Evolutionary conservation across 2,329 filamentous ascomycete species (phyloP).

Genomic region (Colletotrichum karsti): DNA sequence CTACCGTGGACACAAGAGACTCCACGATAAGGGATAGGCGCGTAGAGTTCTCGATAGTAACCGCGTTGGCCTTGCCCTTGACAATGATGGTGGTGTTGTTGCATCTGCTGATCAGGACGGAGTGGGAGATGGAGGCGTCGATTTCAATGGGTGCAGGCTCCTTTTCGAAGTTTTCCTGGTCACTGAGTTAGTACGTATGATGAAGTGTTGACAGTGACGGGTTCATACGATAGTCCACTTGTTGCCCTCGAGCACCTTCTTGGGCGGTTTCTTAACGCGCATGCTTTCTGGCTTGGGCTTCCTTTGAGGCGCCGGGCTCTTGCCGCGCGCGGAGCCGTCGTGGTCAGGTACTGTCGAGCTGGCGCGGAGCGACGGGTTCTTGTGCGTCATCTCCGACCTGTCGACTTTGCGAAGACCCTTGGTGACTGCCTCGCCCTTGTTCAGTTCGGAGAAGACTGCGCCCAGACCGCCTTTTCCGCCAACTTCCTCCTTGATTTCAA

Average conservation of each 20-base stretch:
- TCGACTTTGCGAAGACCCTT: conserved; percentile 92
- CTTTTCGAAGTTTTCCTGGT: conserved; percentile 89
- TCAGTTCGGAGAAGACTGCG: conserved; percentile 91
- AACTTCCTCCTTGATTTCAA: conserved; percentile 64
- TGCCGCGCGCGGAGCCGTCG: conserved; percentile 67
- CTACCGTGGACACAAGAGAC: conserved; percentile 87
- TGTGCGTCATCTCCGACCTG: conserved; percentile 96
- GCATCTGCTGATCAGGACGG: conserved; percentile 91
- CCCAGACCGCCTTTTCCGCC: conserved; percentile 71
- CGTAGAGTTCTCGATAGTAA: conserved; percentile 90
- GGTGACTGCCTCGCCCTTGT: conserved; percentile 89
- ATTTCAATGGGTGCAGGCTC: conserved; percentile 78
- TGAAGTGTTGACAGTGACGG: neutral
- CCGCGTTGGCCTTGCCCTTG: conserved; percentile 94
- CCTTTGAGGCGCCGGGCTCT: conserved; percentile 88
- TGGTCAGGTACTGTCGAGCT: conserved; percentile 73
- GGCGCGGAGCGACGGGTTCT: conserved; percentile 88
- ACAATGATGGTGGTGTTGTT: conserved; percentile 90
- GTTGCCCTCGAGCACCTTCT: conserved; percentile 83
- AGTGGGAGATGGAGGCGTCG: conserved; percentile 83
- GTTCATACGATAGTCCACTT: conserved; percentile 86
- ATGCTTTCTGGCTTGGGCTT: conserved; percentile 88
- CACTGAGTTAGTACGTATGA: conserved; percentile 17
- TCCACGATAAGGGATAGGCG: conserved; percentile 89
- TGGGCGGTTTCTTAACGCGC: conserved; percentile 82